Evolutionary conservation across 768 basidiomycete genomes (phyloP), one percentile per base, ranked within the genome.

Genomic region (Lentinula edodes): DNA sequence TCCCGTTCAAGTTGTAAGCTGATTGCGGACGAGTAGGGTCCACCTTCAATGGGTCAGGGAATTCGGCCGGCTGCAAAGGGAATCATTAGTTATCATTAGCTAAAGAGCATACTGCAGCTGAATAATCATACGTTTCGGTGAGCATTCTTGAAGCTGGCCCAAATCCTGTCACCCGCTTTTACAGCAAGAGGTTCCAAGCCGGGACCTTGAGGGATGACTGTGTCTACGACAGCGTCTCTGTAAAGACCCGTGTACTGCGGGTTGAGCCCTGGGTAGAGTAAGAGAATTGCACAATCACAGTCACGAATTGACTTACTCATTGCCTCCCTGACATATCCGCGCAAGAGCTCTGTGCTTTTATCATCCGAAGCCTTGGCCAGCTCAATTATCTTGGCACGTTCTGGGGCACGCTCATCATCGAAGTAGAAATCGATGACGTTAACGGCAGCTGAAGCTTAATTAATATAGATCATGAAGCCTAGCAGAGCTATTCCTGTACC

Each of bases 371-470:
- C 67, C 34, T 72, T 65, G 5, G 74, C 69, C 0, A 83, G 71
- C 50, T 70, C 63, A 28, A 76, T 45, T 35, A 83, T 77, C 18
- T 77, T 74, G 0, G 67, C 71, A 10, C 73, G 69, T 62, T 83
- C 79, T 52, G 68, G 68, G 7, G 71, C 72, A 15, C 72, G 74
- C 20, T 66, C 68, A 42, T 78, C 77, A 43, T 78, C 76, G 28
- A 86, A 68, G 69, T 82, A 85, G 70, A 84, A 83, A 64, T 84
- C 78, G 52, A 86, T 68, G 18, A 84, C 75, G 45, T 81, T 73
- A 6, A 78, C 74, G n/a, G 75, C 75, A 7, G 77, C 79, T 77
- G 51, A 1, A 34, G 52, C 18, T 1, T 9, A 62, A 62, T 58
- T 28, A 42, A 23, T n/a, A 10, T 28, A 12, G 18, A 6, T 58